A percentile compares a stretch with the other conserved stretches of the same genome.
These are phyloP conservation scores for Aspergillus puulaauensis DNA, from an alignment of 2,329 filamentous ascomycete species.

Conservation along the genomic window DNA sequence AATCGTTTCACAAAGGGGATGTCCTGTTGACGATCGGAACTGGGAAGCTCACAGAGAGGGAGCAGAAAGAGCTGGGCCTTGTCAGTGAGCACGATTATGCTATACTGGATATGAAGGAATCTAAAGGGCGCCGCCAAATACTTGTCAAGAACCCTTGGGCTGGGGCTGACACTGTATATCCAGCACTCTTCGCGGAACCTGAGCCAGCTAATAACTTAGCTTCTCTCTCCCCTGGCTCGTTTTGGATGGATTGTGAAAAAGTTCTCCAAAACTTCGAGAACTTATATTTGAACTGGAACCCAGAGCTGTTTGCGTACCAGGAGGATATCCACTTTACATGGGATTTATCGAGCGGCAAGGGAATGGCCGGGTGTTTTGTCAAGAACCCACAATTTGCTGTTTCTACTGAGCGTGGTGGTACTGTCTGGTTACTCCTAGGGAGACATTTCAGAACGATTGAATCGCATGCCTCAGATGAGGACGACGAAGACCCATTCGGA, in stretches of 20 bases:
- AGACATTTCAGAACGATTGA: slow-evolving; percentile 73
- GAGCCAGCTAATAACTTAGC: slow-evolving; percentile 17
- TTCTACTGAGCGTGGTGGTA: slow-evolving; percentile 54
- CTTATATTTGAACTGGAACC: slow-evolving; percentile 97
- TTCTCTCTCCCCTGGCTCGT: slow-evolving; percentile 64
- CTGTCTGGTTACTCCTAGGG: slow-evolving; percentile 80
- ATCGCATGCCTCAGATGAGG: slow-evolving; percentile 27
- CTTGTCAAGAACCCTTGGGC: slow-evolving; percentile 95
- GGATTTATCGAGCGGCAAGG: slow-evolving; percentile 55
- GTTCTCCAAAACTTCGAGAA: slow-evolving; percentile 92
- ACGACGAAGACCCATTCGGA: slow-evolving; percentile 57
- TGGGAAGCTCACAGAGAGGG: slow-evolving; percentile 71
- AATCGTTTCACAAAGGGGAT: slow-evolving; percentile 73
- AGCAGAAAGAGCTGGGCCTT: slow-evolving; percentile 78
- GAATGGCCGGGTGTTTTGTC: slow-evolving; percentile 72
- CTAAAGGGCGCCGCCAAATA: slow-evolving; percentile 63
- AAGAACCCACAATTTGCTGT: slow-evolving; percentile 63
- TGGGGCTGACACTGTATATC: slow-evolving; percentile 58
- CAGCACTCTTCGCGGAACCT: slow-evolving; percentile 22
- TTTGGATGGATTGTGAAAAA: slow-evolving; percentile 90
- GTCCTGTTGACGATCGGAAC: slow-evolving; percentile 90
- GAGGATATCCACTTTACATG: slow-evolving; percentile 91
- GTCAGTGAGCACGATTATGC: slow-evolving; percentile 94
- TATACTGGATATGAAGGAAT: slow-evolving; percentile 73
- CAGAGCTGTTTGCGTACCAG: slow-evolving; percentile 73